Evolutionary conservation across 1,284 basidiomycete genomes (phyloP), one percentile per base, ranked within the genome.

Genomic region (Ceratobasidium sp.): DNA sequence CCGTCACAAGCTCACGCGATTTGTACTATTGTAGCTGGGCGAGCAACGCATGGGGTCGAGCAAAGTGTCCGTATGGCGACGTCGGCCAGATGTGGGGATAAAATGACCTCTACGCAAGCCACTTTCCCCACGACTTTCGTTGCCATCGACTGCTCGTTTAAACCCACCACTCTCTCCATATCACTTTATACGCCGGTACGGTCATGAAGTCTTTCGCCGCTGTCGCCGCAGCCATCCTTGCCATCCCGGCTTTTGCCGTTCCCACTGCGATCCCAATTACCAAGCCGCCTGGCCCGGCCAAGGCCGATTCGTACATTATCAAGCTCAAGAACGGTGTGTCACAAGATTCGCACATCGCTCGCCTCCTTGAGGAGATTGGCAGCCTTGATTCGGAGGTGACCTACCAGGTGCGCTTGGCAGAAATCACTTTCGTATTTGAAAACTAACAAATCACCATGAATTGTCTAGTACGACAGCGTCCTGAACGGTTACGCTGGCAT

Each of bases 401-500:
- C n/a, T 72, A 72, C 69, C 37, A 72, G 58, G 69, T 62, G 8
- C 19, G 63, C 16, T n/a, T 34, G 9, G 37, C 7, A 16, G 22
- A 24, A 14, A 19, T n/a, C 24, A 22, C 3, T 51, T 34, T 8
- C 2, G 8, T 37, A 37, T 62, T 58, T 16, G 27, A 37, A 19
- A 27, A 4, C 13, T 53, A 72, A 49, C 16, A 19, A 34, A 53
- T 34, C 11, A 41, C n/a, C 5, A 11, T 62, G 46, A 43, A 41
- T n/a, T 31, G 39, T 27, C 4, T 24, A 76, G 64, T 74, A 73
- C 54, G 64, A 64, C n/a, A 62, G 27, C 46, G 69, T 77, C 62
- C 61, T 76, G 43, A 59, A 77, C 29, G 77, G 74, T 13, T 77
- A 76, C 29, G 74, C 77, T 24, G 77, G 77, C 56, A 64, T 41